phyloP scores from a whole-genome alignment of 2,329 filamentous ascomycete species.

The Diaporthe helianthi region DNA sequence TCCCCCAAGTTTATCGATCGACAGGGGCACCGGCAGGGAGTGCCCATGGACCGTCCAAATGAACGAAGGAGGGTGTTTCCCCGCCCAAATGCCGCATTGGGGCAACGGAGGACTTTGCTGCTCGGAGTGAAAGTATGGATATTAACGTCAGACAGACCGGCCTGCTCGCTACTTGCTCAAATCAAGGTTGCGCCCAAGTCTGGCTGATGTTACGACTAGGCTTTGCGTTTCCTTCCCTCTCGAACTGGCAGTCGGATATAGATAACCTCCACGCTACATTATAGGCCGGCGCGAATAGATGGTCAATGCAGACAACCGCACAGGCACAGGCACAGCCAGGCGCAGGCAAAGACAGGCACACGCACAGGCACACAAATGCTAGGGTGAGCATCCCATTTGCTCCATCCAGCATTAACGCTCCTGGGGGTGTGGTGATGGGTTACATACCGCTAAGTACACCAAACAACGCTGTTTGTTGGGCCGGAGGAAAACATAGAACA shows the following conservation, averaged over 20 bases:
- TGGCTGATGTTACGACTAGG: conserved; percentile 7
- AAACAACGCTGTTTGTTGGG: not conserved
- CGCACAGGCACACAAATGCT: not conserved
- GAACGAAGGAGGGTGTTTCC: conserved; percentile 14
- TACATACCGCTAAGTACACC: too few species aligned
- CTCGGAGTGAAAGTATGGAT: conserved; percentile 24
- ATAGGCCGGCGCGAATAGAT: not conserved
- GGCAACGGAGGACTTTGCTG: conserved; percentile 13
- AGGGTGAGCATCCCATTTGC: not conserved
- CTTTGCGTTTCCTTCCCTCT: not conserved
- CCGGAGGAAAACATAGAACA: conserved; percentile 21
- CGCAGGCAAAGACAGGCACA: too few species aligned
- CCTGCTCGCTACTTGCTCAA: not conserved
- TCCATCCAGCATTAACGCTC: not conserved
- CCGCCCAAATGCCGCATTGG: conserved; percentile 19
- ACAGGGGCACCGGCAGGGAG: conserved; percentile 1
- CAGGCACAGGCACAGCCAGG: too few species aligned
- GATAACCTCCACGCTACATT: not conserved
- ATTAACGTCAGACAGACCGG: conserved; percentile 7
- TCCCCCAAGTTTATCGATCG: conserved; percentile 21
- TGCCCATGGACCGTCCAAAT: conserved; percentile 13
- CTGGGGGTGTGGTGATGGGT: too few species aligned
- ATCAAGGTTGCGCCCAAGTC: conserved; percentile 15
- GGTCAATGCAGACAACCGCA: not conserved
- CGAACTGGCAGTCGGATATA: not conserved